Evolutionary conservation across 108 stramenopile species (phyloP), one percentile per base, ranked within the genome.

Genomic region (Parietichytrium sp.): DNA sequence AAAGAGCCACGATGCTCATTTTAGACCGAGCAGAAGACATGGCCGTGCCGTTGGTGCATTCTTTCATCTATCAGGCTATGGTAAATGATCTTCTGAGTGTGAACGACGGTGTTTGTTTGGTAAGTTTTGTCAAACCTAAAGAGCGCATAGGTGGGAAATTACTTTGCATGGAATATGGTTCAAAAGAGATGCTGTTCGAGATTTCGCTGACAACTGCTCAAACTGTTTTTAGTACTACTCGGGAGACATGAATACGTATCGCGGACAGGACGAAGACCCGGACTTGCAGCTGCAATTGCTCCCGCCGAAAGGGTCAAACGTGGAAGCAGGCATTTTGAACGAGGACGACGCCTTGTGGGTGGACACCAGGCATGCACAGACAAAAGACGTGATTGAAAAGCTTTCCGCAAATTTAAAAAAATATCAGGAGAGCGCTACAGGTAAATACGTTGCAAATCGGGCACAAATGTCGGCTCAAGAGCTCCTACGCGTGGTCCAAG

Each of bases 41-140:
- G 55, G 85, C 97, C 51, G 92, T 96, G 10, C 98, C 98, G 3
- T 83, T 99, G 30, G 93, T 99, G 87, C 98, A 99, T 88, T 96
- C 97, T 84, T 97, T 96, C 85, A 94, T 91, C 3, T 99, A 98
- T 84, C 96, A 99, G 88, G 91, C 96, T 15, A 93, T 98, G 93
- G 95, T 97, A 27, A 92, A 97, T 49, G 98, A 98, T 78, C 83
- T 97, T 80, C 91, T 98, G 18, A 77, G 48, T 6, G 85, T 96
- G 27, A 86, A 93, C 25, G 96, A 94, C 79, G 96, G 94, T 79
- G 85, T 88, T n/a, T 93, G 94, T 80, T 92, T n/a, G n/a, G n/a
- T n/a, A n/a, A n/a, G n/a, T n/a, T n/a, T n/a, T n/a, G n/a, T n/a
- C n/a, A n/a, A n/a, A n/a, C n/a, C n/a, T n/a, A n/a, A n/a, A n/a